A percentile compares a stretch with the other conserved stretches of the same genome.
Conservation (phyloP, 805 yeast species). For the Metschnikowia koreensis region DNA sequence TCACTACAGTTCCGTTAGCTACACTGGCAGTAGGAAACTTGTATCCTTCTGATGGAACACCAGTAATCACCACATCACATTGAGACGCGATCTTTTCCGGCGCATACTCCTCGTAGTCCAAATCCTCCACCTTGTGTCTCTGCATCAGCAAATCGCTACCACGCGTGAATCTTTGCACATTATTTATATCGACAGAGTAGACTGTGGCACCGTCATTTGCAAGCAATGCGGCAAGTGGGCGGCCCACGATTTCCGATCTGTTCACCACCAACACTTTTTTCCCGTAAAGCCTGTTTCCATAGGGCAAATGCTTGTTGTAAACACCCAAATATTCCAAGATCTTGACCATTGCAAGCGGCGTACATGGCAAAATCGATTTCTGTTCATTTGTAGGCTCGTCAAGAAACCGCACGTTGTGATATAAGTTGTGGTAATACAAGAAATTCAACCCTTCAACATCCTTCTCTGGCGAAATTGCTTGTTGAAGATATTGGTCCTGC, state of each 20-base stretch:
- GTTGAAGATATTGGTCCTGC: slow-evolving; percentile 95
- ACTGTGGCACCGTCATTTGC: slow-evolving; percentile 98
- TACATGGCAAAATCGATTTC: slow-evolving; percentile 92
- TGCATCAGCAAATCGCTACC: slow-evolving; percentile 84
- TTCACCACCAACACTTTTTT: slow-evolving; percentile 88
- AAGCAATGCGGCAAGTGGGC: slow-evolving; percentile 91
- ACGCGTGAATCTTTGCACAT: slow-evolving; percentile 87
- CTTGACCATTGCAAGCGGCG: slow-evolving; percentile 93
- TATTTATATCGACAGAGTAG: slow-evolving; percentile 84
- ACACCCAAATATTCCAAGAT: slow-evolving; percentile 86
- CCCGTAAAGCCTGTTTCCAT: slow-evolving; percentile 92
- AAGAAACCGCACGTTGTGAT: slow-evolving; percentile 84
- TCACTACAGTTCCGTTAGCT: slow-evolving; percentile 84
- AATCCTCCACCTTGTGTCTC: slow-evolving; percentile 70
- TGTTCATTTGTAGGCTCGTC: slow-evolving; percentile 63
- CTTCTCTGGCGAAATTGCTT: slow-evolving; percentile 84
- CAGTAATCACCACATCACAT: slow-evolving; percentile 93
- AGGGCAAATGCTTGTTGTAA: slow-evolving; percentile 75
- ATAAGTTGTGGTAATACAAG: slow-evolving; percentile 87
- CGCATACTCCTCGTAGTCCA: slow-evolving; percentile 48
- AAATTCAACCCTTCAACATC: slow-evolving; percentile 96
- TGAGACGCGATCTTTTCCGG: slow-evolving; percentile 64
- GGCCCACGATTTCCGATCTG: slow-evolving; percentile 94
- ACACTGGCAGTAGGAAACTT: slow-evolving; percentile 82
- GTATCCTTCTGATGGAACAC: slow-evolving; percentile 83